These are phyloP conservation scores for Sugiyamaella floridensis DNA, from an alignment of 805 yeast genomes.

Conservation along the genomic window DNA sequence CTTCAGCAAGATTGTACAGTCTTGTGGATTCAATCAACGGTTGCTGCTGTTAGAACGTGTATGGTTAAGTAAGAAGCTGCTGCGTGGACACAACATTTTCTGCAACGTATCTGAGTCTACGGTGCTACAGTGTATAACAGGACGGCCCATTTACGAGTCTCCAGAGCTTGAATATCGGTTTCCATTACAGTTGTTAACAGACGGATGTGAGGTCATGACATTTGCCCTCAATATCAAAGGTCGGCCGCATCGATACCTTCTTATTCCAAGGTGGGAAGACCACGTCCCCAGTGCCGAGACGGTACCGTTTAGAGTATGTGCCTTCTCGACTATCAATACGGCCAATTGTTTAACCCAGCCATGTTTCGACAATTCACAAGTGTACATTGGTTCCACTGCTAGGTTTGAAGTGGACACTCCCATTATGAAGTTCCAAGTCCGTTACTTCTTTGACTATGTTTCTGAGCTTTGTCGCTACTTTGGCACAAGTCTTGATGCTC, in stretches of 20 bases:
- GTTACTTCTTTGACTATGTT: background rate
- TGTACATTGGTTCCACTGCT: background rate
- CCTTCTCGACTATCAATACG: background rate
- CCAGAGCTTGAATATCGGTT: background rate
- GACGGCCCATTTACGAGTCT: background rate
- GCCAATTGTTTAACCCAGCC: background rate
- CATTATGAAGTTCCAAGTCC: background rate
- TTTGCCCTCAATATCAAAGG: too few relatives aligned
- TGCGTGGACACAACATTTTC: background rate
- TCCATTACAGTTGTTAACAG: too few relatives aligned
- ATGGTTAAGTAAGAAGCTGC: background rate
- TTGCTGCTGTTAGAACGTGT: background rate
- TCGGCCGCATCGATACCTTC: too few relatives aligned
- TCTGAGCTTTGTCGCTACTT: background rate
- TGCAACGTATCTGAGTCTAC: background rate
- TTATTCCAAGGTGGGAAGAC: too few relatives aligned
- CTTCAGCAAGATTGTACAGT: background rate
- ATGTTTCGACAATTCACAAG: background rate
- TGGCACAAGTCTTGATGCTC: background rate
- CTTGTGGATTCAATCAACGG: background rate
- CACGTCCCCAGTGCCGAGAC: too few relatives aligned
- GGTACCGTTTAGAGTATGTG: background rate
- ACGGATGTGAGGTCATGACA: too few relatives aligned
- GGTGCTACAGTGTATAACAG: background rate
- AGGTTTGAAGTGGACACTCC: background rate